A percentile compares a stretch with the other conserved stretches of the same genome.
These are phyloP conservation scores for Kuraishia ogatae DNA, from an alignment of 805 yeast genomes.

Conservation along the genomic window DNA sequence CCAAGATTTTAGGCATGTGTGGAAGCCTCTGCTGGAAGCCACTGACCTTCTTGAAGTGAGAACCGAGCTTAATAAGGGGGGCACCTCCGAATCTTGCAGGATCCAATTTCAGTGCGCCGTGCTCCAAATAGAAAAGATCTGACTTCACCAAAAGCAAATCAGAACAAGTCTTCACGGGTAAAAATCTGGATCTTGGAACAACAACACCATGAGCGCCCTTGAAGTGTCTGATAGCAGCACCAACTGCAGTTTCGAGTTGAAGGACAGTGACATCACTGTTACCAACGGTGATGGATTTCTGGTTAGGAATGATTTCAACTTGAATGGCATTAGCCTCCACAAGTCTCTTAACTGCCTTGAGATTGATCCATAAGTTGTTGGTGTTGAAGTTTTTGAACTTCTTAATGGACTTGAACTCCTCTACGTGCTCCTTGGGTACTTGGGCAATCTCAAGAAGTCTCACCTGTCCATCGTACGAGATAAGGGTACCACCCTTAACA, in stretches of 20 bases:
- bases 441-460: slow-evolving; percentile 95
- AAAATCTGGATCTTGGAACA: slow-evolving; percentile 95
- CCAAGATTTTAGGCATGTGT: slow-evolving; percentile 93
- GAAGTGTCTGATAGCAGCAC: slow-evolving; percentile 97
- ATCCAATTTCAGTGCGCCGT: slow-evolving; percentile 82
- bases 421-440: slow-evolving; percentile 97
- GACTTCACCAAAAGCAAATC: slow-evolving; percentile 92
- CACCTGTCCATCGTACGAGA: slow-evolving; percentile 91
- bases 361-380: slow-evolving; percentile 94
- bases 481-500: slow-evolving; percentile 98
- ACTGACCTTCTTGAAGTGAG: slow-evolving; percentile 92
- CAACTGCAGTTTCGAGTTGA: slow-evolving; percentile 97
- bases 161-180: slow-evolving; percentile 97
- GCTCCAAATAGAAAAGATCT: slow-evolving; percentile 83
- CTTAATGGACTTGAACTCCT: slow-evolving; percentile 95
- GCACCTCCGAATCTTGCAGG: slow-evolving; percentile 83
- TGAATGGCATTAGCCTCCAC: slow-evolving; percentile 76
- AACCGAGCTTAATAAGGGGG: slow-evolving; percentile 92
- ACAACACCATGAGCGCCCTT: slow-evolving; percentile 94
- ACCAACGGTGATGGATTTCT: slow-evolving; percentile 74
- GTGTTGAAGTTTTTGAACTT: slow-evolving; percentile 98
- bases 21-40: slow-evolving; percentile 86
- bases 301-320: slow-evolving; percentile 94
- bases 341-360: slow-evolving; percentile 88
- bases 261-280: slow-evolving; percentile 73